Conservation (phyloP, 768 basidiomycete genomes). For the Kondoa subrosea region DNA sequence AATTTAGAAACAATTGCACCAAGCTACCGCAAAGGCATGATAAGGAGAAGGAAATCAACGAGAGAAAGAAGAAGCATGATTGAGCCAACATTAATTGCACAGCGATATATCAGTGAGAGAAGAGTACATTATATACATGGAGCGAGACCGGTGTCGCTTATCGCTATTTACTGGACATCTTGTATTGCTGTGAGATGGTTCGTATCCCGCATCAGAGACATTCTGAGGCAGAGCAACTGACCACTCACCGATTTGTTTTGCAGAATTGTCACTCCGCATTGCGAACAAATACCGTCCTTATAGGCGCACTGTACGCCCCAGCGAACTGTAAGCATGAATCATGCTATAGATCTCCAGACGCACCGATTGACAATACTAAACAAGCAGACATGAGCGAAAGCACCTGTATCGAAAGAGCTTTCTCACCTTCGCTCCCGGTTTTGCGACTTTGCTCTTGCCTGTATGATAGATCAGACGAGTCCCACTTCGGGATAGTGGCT, state of each 20-base stretch:
- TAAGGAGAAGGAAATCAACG: no score
- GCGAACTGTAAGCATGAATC: neutral
- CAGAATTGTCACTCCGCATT: neutral
- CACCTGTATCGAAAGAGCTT: no score
- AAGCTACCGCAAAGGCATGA: no score
- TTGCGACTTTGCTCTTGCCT: constrained; percentile 1
- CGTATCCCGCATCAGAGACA: neutral
- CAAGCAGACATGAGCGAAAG: no score
- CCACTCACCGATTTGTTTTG: neutral
- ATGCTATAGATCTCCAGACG: neutral
- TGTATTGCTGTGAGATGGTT: constrained; percentile 1
- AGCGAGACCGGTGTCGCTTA: no score
- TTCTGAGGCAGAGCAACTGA: constrained; percentile 2
- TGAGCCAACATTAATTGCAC: no score
- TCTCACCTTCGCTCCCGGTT: neutral
- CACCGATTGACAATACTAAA: constrained; percentile 6
- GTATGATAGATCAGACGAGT: neutral
- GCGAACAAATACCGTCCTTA: constrained; percentile 2
- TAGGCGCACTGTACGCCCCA: neutral
- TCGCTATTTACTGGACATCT: constrained; percentile 4
- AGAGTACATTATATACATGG: no score
- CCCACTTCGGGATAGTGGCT: neutral
- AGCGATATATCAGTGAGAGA: no score
- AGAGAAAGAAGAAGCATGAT: no score
- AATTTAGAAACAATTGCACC: no score